phyloP scores from a whole-genome alignment of 352 stramenopile species.

The Pythium vanterpoolii region DNA sequence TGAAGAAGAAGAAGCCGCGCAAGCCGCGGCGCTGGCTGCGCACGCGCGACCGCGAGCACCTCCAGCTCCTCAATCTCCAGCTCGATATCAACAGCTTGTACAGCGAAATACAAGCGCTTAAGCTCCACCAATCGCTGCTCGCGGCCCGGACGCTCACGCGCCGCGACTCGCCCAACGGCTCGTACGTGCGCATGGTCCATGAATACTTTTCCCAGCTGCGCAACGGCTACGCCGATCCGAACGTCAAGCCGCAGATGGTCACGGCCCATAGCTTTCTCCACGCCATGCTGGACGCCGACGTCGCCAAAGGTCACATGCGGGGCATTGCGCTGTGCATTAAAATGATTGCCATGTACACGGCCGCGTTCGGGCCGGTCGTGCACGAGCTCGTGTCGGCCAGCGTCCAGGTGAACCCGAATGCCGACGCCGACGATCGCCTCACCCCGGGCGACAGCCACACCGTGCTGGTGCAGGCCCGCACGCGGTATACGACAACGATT shows the following conservation, averaged over 20 bases:
- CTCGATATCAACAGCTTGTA: slow-evolving; percentile 35
- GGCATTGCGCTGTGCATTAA: slow-evolving; percentile 13
- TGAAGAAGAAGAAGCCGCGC: slow-evolving; percentile 5
- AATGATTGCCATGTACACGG: slow-evolving; percentile 16
- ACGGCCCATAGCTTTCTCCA: slow-evolving; percentile 9
- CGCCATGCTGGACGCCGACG: slow-evolving; percentile 11
- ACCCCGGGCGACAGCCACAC: not conserved
- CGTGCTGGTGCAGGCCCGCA: slow-evolving; percentile 6
- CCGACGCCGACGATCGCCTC: not conserved
- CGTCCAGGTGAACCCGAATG: slow-evolving; percentile 7
- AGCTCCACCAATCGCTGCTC: slow-evolving; percentile 26
- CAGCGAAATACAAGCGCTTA: slow-evolving; percentile 29
- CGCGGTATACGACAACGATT: slow-evolving; percentile 7
- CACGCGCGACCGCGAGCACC: slow-evolving; percentile 24
- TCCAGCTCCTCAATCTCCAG: slow-evolving; percentile 27
- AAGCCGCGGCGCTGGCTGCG: slow-evolving; percentile 11
- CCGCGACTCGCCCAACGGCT: slow-evolving; percentile 1
- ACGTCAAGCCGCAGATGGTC: not conserved
- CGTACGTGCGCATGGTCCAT: slow-evolving; percentile 3
- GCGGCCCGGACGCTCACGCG: slow-evolving; percentile 1
- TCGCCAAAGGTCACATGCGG: slow-evolving; percentile 14
- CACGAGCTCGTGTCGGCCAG: slow-evolving; percentile 2
- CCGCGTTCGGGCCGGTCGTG: slow-evolving; percentile 9
- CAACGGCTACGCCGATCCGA: slow-evolving; percentile 13
- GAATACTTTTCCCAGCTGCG: slow-evolving; percentile 14